Base-by-base conservation (phyloP, 768 basidiomycete genomes). In the Rhodosporidiobolus sp. region DNA sequence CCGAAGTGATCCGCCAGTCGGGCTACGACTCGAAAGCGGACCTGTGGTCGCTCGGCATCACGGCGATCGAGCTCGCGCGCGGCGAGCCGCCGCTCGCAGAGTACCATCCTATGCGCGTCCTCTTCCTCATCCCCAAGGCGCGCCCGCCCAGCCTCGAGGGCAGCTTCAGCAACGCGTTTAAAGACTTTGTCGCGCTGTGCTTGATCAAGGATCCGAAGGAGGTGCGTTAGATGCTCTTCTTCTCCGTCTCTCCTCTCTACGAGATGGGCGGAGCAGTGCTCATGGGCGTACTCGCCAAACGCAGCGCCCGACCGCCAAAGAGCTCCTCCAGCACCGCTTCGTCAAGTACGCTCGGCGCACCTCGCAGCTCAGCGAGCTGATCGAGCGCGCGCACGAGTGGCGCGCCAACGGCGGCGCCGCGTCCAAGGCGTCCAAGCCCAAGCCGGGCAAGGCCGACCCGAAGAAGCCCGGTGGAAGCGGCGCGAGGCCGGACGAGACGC, bases 31-130 rank as follows among this genome's bases (percentile, higher is more conserved):
- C 88, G 4, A 93, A 94, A 81, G 95, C 95, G 4, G 95, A 98
- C 81, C 89, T 98, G 85, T 98, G 95, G 95, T 94, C 91, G 80
- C 83, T 98, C 62, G 95, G 95, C 30, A 99, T 99, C 80, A 97
- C 95, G 1, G 94, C 93, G 65, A 96, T 97, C 61, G 75, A 76
- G 84, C 89, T 99, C 89, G 94, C 95, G 4, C 92, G 91, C 77
- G 96, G 96, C 55, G 94, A 97, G 78, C 96, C 96, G 0, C 96
- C 96, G 14, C 82, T 97, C 67, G 90, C 92, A 8, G 95, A 98
- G 80, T 95, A 97, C 80, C 96, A 98, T 79, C 96, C 94, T 0
- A 98, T 98, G 96, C 87, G 96, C 38, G 95, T 99, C 2, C 85
- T 99, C 65, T 98, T 98, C 84, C 85, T 98, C 59, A 99, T 98